Base-by-base conservation (phyloP, 2,329 filamentous ascomycete species). In the Furcasterigmium sp. region DNA sequence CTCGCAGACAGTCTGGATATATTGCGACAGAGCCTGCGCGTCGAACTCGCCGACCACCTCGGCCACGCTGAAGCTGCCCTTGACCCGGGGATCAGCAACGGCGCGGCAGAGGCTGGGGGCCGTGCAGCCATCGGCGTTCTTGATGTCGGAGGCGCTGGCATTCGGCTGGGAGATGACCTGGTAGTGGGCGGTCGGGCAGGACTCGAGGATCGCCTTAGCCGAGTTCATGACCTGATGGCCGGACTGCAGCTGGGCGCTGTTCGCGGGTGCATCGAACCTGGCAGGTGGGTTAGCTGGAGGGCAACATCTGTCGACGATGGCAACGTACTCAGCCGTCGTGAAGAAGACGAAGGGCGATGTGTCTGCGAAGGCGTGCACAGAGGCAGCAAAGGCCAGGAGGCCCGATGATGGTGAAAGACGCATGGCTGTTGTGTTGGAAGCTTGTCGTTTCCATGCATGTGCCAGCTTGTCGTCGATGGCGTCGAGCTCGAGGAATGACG, bases 321-420 rank as follows among this genome's bases (percentile, higher is more conserved):
- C 84, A 57, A n/a, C n/a, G n/a, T 83, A 95, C 91, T 83, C 72
- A 49, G 85, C 78, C 37, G 85, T 91, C 25, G 91, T 96, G 63
- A 94, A 84, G 52, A 96, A 70, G 60, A 95, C 78, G 65, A 95
- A 93, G 15, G 93, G 91, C 43, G 88, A 91, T 3, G 91, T 89
- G 65, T 95, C 85, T 50, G 80, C 82, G 63, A 95, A 93, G 20
- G 88, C 91, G 48, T 80, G 70, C 36, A 75, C 81, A 19, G 74
- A 72, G 47, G 77, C 73, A 52, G 78, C 72, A 55, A 79, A 64
- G 51, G 74, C 74, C 57, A 79, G 64, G 40, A 77, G 59, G 53
- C 72, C 63, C 47, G 70, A 64, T 57, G 75, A 57, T 58, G 67
- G 60, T 43, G 73, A 74, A 56, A 74, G 58, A 70, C 73, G 78